phyloP scores from a whole-genome alignment of 352 stramenopile genomes.

The Albugo laibachii region DNA sequence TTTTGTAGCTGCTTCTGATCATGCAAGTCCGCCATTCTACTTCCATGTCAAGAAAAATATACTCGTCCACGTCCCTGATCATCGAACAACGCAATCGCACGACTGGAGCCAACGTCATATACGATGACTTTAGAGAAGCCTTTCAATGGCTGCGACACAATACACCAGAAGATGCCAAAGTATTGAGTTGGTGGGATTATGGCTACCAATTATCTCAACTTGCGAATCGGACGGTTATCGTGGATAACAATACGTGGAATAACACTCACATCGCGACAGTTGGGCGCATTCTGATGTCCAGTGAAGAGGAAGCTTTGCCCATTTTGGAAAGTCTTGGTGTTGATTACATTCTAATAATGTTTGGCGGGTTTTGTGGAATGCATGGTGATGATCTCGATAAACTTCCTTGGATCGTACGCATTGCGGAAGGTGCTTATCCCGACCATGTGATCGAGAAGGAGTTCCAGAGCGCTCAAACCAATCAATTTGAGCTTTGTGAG shows the following conservation, averaged over 20 bases:
- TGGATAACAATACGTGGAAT: constrained; percentile 96
- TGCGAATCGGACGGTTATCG: constrained; percentile 68
- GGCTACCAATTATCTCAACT: constrained; percentile 69
- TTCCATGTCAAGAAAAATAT: constrained; percentile 45
- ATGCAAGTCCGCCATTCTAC: constrained; percentile 37
- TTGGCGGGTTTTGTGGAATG: constrained; percentile 47
- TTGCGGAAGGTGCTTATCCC: constrained; percentile 71
- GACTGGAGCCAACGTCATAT: constrained; percentile 17
- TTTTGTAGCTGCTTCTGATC: constrained; percentile 31
- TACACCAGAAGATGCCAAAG: constrained; percentile 33
- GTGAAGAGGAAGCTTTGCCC: constrained; percentile 40
- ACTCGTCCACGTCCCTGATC: constrained; percentile 64
- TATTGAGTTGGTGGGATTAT: constrained; percentile 78
- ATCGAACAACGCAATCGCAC: constrained; percentile 33
- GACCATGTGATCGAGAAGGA: constrained; percentile 72
- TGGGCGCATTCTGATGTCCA: constrained; percentile 52
- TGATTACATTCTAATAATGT: constrained; percentile 64
- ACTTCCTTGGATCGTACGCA: constrained; percentile 85
- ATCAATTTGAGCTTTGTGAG: constrained; percentile 43
- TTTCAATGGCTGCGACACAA: constrained; percentile 70
- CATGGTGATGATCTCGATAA: constrained; percentile 85
- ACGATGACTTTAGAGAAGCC: constrained; percentile 69
- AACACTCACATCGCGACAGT: constrained; percentile 93
- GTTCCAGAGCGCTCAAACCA: constrained; percentile 29
- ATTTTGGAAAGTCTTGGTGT: constrained; percentile 60